These are phyloP conservation scores for Trichosporon faecale DNA, from an alignment of 1,284 basidiomycete species.

Conservation along the genomic window DNA sequence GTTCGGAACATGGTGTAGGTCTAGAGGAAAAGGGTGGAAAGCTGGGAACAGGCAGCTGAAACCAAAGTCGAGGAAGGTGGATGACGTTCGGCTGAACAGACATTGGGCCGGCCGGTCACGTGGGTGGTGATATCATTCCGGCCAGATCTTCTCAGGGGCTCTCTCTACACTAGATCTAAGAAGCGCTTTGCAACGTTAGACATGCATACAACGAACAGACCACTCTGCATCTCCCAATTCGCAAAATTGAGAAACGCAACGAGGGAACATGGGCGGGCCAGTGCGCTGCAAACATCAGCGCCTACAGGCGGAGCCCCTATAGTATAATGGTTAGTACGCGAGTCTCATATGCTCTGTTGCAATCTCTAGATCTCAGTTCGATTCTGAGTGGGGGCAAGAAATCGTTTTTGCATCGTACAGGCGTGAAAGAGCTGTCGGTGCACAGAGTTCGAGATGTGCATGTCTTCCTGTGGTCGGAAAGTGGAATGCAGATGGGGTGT, in stretches of 20 bases:
- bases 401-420: not conserved
- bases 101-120: not conserved
- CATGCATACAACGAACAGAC: no score
- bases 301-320: not conserved
- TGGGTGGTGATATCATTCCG: not conserved
- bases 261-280: not conserved
- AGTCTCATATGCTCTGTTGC: conserved; percentile 8
- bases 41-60: conserved; percentile 18
- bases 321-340: conserved; percentile 11
- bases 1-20: conserved; percentile 56
- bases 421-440: no score
- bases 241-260: not conserved
- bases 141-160: not conserved
- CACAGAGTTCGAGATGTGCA: no score
- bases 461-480: not conserved
- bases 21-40: conserved; percentile 15
- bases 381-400: conserved; percentile 8
- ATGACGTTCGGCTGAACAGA: not conserved
- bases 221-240: not conserved
- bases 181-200: no score
- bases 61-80: not conserved
- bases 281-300: not conserved
- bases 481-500: not conserved
- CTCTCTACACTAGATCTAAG: not conserved
- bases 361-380: conserved; percentile 11